These are phyloP conservation scores for Asparagopsis taxiformis DNA, from an alignment of 31 red algal genomes.

Conservation along the genomic window DNA sequence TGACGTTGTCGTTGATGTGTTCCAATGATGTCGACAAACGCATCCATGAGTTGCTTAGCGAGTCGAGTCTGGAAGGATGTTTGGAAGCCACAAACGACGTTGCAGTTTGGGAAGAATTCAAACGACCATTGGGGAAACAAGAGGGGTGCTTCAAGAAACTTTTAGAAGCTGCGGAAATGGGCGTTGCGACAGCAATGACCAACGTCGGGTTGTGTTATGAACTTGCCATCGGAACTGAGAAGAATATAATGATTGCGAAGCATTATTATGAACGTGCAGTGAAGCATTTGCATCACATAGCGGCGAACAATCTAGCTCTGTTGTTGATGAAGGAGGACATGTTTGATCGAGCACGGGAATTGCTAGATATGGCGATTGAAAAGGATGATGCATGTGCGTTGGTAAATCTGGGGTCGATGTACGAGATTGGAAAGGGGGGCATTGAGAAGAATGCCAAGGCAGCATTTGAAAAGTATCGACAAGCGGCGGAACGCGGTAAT, in stretches of 20 bases:
- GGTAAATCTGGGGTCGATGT: slow-evolving; percentile 25
- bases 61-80: slow-evolving; percentile 10
- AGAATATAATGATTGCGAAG: slow-evolving; percentile 36
- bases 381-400: slow-evolving; percentile 25
- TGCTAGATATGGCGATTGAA: slow-evolving; percentile 4
- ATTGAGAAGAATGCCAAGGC: slow-evolving; percentile 23
- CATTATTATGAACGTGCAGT: slow-evolving; percentile 30
- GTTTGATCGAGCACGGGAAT: slow-evolving; percentile 11
- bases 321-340: slow-evolving; percentile 1
- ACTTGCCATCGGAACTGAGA: slow-evolving; percentile 40
- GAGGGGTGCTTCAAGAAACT: slow-evolving; percentile 40
- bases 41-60: slow-evolving; percentile 12
- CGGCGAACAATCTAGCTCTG: slow-evolving; percentile 31
- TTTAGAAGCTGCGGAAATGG: slow-evolving; percentile 30
- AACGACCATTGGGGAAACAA: slow-evolving; percentile 6
- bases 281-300: slow-evolving; percentile 8
- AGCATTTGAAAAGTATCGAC: slow-evolving; percentile 9
- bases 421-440: slow-evolving; percentile 29
- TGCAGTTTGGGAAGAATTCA: slow-evolving; percentile 25
- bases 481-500: slow-evolving; percentile 24
- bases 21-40: slow-evolving; percentile 15
- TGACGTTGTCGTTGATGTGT: neutral
- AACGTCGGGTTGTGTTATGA: slow-evolving; percentile 71
- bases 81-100: slow-evolving; percentile 27
- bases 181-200: slow-evolving; percentile 20